Conservation (phyloP, 305 asterid species). For the Fraxinus albicans region DNA sequence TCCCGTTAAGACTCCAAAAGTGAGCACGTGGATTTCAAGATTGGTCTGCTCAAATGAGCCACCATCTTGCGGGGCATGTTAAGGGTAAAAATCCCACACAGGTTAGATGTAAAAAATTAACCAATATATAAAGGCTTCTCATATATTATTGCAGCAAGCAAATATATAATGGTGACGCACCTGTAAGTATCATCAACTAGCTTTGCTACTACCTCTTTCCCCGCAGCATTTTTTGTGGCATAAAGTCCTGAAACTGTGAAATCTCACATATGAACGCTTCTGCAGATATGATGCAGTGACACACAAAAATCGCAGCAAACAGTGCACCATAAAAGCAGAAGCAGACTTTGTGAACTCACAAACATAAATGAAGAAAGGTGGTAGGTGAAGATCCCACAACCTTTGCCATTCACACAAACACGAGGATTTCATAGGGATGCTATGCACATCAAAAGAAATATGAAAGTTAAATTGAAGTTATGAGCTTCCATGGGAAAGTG, state of each 20-base stretch:
- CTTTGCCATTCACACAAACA: background rate
- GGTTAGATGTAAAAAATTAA: background rate
- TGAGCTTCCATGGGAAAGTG: background rate
- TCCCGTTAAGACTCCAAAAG: no score
- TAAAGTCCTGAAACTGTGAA: constrained; percentile 33
- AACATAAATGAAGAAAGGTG: background rate
- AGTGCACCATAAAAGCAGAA: background rate
- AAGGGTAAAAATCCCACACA: background rate
- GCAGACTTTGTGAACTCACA: background rate
- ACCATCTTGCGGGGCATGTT: background rate
- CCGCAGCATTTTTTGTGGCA: constrained; percentile 39
- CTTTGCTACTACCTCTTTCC: constrained; percentile 42
- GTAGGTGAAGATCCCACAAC: constrained; percentile 1
- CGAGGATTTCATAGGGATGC: background rate
- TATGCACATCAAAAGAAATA: background rate
- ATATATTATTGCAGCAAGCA: constrained; percentile 4
- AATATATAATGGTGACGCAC: constrained; percentile 23
- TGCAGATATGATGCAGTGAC: background rate
- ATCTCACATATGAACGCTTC: background rate
- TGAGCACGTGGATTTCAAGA: no score
- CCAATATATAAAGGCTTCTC: background rate
- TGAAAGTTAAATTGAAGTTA: background rate
- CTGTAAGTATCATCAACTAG: constrained; percentile 48
- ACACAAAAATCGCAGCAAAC: background rate
- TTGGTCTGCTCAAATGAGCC: background rate